phyloP scores from a whole-genome alignment of 768 basidiomycete species.

The Termitomyces sp. region DNA sequence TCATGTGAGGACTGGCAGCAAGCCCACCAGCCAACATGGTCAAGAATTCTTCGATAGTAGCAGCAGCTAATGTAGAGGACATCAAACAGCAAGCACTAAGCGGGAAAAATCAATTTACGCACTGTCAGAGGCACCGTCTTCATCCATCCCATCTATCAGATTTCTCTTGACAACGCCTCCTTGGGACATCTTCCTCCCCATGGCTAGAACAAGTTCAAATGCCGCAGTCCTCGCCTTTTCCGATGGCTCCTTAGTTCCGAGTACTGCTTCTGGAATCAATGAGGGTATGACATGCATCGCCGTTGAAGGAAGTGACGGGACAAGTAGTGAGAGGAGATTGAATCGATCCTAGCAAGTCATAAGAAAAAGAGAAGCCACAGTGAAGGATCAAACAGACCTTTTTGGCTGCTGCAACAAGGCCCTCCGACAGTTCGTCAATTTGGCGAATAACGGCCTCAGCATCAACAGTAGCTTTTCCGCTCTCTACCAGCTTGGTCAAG shows the following conservation, averaged over 20 bases:
- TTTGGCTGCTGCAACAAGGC: conserved; percentile 81
- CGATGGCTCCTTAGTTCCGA: conserved; percentile 96
- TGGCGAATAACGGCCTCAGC: conserved; percentile 58
- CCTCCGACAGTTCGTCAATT: conserved; percentile 62
- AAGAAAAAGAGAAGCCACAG: conserved; percentile 2
- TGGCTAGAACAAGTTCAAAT: conserved; percentile 84
- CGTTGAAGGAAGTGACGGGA: conserved; percentile 64
- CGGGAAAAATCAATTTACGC: conserved; percentile 23
- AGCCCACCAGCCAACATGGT: conserved; percentile 96
- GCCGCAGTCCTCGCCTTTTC: conserved; percentile 87
- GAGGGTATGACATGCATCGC: conserved; percentile 83
- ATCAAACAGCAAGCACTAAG: not conserved
- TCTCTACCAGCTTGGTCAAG: conserved; percentile 69
- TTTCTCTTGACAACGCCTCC: conserved; percentile 81
- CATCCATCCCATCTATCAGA: conserved; percentile 82
- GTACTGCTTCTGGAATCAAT: conserved; percentile 88
- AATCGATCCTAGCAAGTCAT: conserved; percentile 68
- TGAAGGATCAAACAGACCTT: conserved; percentile 42
- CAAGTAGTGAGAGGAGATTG: conserved; percentile 63
- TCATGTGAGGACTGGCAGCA: conserved; percentile 94
- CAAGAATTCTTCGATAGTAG: conserved; percentile 87
- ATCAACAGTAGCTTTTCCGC: conserved; percentile 50
- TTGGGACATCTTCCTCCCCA: conserved; percentile 88
- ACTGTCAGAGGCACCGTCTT: conserved; percentile 51
- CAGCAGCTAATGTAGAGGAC: conserved; percentile 39